Base-by-base conservation (phyloP, 345 rosid species). In the Cochlearia excelsa region DNA sequence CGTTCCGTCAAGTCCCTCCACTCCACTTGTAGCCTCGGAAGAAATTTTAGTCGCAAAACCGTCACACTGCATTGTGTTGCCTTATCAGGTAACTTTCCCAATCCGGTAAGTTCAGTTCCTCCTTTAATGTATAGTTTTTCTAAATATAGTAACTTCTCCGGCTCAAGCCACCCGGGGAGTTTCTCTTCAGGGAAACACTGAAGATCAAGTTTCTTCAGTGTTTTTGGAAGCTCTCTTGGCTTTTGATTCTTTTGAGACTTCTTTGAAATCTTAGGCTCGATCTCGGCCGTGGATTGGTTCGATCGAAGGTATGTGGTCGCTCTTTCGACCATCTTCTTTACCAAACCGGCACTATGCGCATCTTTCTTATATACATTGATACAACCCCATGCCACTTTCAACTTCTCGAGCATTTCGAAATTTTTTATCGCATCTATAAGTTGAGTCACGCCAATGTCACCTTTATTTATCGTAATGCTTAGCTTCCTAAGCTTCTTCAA, bases 381-480 rank as follows among this genome's bases (percentile, higher is more conserved):
- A 30, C 74, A 77, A 65, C 79, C 80, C 86, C 81, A 77, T 1
- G 54, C 63, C n/a, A 82, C 59, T 57, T 62, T 70, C 54, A 77
- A 53, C 51, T 70, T 75, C 45, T 38, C 42, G 29, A 79, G 74
- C 0, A 0, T 6, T 1, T 3, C 0, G 2, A 75, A 65, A 1
- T 2, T 5, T 5, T 4, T 1, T 4, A 79, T 38, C 16, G 3
- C 67, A 8, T 0, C 0, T 9, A 16, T 29, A 11, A 61, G 33
- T 0, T 69, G 1, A 1, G 0, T 1, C 1, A 44, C 11, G 0
- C 3, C 3, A 53, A 69, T 75, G 0, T 8, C 27, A 6, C 42
- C 31, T n/a, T 9, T 53, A 39, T 49, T 59, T 41, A 75, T 60
- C 7, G 63, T 61, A 53, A 82, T 70, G 65, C 68, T 79, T 53